Evolutionary conservation across 805 yeast species (phyloP).

Genomic region (Candida pini): DNA sequence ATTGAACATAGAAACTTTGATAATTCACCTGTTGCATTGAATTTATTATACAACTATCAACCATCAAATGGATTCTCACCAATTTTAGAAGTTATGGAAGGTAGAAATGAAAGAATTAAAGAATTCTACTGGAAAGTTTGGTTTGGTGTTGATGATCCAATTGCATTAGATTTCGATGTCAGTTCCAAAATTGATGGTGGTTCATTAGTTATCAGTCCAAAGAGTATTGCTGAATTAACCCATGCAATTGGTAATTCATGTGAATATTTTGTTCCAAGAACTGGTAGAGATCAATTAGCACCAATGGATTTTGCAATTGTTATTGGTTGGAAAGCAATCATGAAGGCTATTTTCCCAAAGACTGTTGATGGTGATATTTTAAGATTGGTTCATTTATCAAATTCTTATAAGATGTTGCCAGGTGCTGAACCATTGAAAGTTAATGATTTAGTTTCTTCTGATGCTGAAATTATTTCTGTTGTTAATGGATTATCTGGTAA

Average conservation of each 20-base stretch:
- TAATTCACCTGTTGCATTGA: slow-evolving; percentile 65
- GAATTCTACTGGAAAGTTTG: slow-evolving; percentile 96
- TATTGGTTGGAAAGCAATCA: slow-evolving; percentile 96
- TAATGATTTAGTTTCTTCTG: slow-evolving; percentile 79
- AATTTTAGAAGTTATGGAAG: slow-evolving; percentile 81
- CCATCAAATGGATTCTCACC: slow-evolving; percentile 95
- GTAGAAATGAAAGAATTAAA: slow-evolving; percentile 89
- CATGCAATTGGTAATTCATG: slow-evolving; percentile 97
- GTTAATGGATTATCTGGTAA: slow-evolving; percentile 90
- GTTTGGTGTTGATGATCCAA: slow-evolving; percentile 64
- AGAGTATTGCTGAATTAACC: slow-evolving; percentile 84
- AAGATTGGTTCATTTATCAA: slow-evolving; percentile 89
- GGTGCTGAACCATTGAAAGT: slow-evolving; percentile 85
- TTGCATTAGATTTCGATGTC: slow-evolving; percentile 68
- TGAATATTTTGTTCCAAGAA: slow-evolving; percentile 89
- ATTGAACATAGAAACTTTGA: slow-evolving; percentile 88
- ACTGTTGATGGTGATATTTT: slow-evolving; percentile 94
- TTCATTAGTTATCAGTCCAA: slow-evolving; percentile 59
- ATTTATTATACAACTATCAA: slow-evolving; percentile 71
- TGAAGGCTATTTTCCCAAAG: slow-evolving; percentile 96
- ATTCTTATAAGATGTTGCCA: slow-evolving; percentile 88
- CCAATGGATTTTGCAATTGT: slow-evolving; percentile 99
- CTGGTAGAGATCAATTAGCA: slow-evolving; percentile 78
- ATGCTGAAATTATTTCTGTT: slow-evolving; percentile 83
- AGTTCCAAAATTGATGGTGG: slow-evolving; percentile 67